Conservation (phyloP, 176 grass and related monocot species). For the Carex parvula region DNA sequence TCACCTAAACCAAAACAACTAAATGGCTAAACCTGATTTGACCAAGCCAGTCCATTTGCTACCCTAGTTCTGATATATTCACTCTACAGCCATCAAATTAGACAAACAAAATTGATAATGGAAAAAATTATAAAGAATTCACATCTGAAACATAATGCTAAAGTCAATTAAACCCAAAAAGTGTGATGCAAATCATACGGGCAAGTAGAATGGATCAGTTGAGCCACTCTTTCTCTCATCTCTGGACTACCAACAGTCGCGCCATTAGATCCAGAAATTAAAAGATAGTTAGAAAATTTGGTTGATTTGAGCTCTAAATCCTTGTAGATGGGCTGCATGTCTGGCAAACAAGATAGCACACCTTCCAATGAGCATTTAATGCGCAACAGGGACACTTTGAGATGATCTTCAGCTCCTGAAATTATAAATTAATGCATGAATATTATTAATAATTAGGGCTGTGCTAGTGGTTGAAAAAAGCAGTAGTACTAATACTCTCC, state of each 20-base stretch:
- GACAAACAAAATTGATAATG: not conserved
- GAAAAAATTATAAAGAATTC: not conserved
- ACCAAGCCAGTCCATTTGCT: not conserved
- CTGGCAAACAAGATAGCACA: slow-evolving; percentile 96
- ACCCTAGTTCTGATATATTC: not conserved
- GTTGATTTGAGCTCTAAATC: slow-evolving; percentile 47
- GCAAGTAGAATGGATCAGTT: slow-evolving; percentile 68
- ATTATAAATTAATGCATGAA: slow-evolving; percentile 11
- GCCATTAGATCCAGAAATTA: slow-evolving; percentile 77
- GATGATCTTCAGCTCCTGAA: slow-evolving; percentile 74
- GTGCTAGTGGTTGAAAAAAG: not conserved
- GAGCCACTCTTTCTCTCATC: slow-evolving; percentile 83
- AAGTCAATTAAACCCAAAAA: not conserved
- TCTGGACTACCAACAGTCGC: slow-evolving; percentile 69
- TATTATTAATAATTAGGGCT: not conserved
- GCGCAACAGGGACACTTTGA: slow-evolving; percentile 85
- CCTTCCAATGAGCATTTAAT: slow-evolving; percentile 89
- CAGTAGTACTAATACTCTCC: not conserved
- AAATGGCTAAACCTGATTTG: not conserved
- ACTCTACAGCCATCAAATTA: not conserved
- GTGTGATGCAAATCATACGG: slow-evolving; percentile 41
- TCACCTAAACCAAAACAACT: not conserved
- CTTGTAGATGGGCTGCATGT: slow-evolving; percentile 66
- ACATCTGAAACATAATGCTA: not conserved
- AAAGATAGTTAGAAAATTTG: slow-evolving; percentile 30